Conservation (phyloP, 768 basidiomycete species). For the Paxillus ammoniavirescens region DNA sequence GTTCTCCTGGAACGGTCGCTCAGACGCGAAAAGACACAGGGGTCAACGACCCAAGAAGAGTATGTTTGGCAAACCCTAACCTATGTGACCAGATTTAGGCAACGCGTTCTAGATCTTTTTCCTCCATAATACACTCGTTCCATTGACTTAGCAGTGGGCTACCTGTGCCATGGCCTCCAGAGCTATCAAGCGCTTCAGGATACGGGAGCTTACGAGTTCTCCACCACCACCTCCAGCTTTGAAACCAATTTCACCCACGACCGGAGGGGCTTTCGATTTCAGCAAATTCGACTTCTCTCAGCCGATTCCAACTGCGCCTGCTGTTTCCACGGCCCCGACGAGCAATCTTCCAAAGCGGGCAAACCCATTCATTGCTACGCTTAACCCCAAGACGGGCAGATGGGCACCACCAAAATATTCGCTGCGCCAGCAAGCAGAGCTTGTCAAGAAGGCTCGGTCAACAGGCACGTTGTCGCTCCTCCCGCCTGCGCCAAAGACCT, state of each 20-base stretch:
- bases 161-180: slow-evolving; percentile 16
- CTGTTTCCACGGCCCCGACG: slow-evolving; percentile 5
- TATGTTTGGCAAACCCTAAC: too few relatives aligned
- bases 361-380: slow-evolving; percentile 72
- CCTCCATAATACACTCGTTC: too few relatives aligned
- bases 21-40: too few relatives aligned
- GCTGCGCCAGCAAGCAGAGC: slow-evolving; percentile 71
- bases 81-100: too few relatives aligned
- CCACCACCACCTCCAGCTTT: slow-evolving; percentile 25
- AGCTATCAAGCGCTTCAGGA: slow-evolving; percentile 26
- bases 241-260: slow-evolving; percentile 10
- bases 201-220: slow-evolving; percentile 21
- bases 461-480: slow-evolving; percentile 55
- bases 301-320: neutral
- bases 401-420: slow-evolving; percentile 75
- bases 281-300: slow-evolving; percentile 21
- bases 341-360: slow-evolving; percentile 21
- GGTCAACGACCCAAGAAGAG: too few relatives aligned
- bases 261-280: slow-evolving; percentile 13
- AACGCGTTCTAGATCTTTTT: too few relatives aligned
- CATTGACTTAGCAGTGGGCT: too few relatives aligned
- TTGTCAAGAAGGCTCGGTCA: slow-evolving; percentile 68
- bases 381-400: slow-evolving; percentile 55
- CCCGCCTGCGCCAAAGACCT: slow-evolving; percentile 66
- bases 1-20: too few relatives aligned